Conservation (phyloP, 192 early-diverging fungal species). For the Coemansia sp. region DNA sequence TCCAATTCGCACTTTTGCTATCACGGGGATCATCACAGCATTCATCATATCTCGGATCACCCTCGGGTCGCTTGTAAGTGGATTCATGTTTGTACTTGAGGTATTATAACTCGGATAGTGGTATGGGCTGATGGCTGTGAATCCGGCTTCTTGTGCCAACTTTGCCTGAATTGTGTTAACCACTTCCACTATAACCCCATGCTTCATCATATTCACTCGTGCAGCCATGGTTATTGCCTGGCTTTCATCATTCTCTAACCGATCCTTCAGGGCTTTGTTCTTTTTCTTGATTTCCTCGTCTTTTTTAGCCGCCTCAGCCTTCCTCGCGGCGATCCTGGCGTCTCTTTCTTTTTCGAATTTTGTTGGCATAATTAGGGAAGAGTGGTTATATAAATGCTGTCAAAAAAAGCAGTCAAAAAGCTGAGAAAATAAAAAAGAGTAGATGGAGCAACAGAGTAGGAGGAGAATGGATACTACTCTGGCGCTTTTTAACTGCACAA, state of each 20-base stretch:
- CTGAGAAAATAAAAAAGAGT: not conserved
- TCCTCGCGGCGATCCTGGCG: not conserved
- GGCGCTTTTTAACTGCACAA: not conserved
- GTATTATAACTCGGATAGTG: not conserved
- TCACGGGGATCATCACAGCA: conserved; percentile 1
- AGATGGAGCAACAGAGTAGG: too few species aligned
- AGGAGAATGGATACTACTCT: not conserved
- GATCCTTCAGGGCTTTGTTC: not conserved
- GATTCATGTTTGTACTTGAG: not conserved
- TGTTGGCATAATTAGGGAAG: not conserved
- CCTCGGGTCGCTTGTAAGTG: not conserved
- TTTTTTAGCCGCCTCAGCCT: not conserved
- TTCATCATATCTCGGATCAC: conserved; percentile 1
- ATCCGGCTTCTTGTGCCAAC: not conserved
- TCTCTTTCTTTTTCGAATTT: not conserved
- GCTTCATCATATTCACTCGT: not conserved
- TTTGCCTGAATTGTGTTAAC: not conserved
- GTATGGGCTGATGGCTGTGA: not conserved
- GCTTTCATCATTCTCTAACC: not conserved
- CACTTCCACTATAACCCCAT: not conserved
- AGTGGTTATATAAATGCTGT: not conserved
- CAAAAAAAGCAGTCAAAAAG: not conserved
- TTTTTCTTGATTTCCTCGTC: not conserved
- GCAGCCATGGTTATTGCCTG: not conserved
- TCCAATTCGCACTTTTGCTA: conserved; percentile 5